Percentiles rank a stretch among this genome's conserved stretches.
Conservation (phyloP, 306 rosid species). For the Datisca glomerata region DNA sequence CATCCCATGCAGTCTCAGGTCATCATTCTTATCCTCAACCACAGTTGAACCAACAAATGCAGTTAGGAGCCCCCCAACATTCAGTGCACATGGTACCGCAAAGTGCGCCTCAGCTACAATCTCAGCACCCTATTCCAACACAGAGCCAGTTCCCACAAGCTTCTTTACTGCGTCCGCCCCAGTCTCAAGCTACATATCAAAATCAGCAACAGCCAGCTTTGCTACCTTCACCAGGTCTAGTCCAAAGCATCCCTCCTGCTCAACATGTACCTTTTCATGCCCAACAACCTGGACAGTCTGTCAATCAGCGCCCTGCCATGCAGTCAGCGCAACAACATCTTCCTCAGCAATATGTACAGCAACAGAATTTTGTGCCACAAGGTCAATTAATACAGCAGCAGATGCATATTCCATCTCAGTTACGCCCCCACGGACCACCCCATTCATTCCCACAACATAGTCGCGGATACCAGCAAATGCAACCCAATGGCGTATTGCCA, state of each 20-base stretch:
- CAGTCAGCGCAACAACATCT: conserved; percentile 39
- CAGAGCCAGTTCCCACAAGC: conserved; percentile 56
- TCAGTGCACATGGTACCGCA: conserved; percentile 34
- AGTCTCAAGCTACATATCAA: conserved; percentile 41
- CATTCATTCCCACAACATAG: conserved; percentile 39
- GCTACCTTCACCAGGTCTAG: conserved; percentile 51
- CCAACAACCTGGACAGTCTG: conserved; percentile 49
- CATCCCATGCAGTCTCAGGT: conserved; percentile 49
- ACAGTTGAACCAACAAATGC: conserved; percentile 47
- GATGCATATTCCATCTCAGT: conserved; percentile 33
- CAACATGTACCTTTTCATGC: conserved; percentile 37
- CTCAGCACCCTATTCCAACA: conserved; percentile 37
- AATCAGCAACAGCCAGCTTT: conserved; percentile 50
- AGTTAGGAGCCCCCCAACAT: conserved; percentile 43
- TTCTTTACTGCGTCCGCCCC: conserved; percentile 46
- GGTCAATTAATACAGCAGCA: conserved; percentile 40
- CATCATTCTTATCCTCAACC: conserved; percentile 61
- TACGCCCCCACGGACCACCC: conserved; percentile 47
- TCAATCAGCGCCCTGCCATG: conserved; percentile 42
- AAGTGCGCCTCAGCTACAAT: conserved; percentile 35
- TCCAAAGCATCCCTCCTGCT: conserved; percentile 37
- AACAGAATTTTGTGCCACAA: conserved; percentile 19
- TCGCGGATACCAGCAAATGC: conserved; percentile 33
- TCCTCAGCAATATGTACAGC: conserved; percentile 34
- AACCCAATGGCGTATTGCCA: conserved; percentile 28